These are phyloP conservation scores for Ceriops decandra DNA, from an alignment of 345 rosid species.

Conservation along the genomic window DNA sequence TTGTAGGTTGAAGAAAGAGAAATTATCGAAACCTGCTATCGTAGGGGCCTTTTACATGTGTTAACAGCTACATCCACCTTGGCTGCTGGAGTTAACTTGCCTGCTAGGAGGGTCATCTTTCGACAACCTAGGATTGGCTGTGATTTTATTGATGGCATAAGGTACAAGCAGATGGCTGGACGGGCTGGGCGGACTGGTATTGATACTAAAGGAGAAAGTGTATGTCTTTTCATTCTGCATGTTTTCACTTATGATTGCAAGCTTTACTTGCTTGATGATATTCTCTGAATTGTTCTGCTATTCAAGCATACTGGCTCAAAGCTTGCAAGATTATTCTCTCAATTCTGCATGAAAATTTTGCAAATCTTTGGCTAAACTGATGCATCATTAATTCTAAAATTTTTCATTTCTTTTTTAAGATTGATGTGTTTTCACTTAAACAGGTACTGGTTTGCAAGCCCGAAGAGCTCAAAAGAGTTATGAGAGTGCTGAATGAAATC, in stretches of 20 bases:
- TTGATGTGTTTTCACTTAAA: constrained; percentile 16
- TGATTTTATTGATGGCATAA: constrained; percentile 95
- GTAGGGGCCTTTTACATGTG: constrained; percentile 80
- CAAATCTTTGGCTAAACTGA: background rate
- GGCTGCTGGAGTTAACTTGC: constrained; percentile 97
- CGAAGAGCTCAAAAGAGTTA: constrained; percentile 78
- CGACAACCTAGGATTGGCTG: constrained; percentile 96
- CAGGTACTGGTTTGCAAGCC: constrained; percentile 88
- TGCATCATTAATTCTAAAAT: background rate
- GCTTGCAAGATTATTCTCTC: background rate
- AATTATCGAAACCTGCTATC: constrained; percentile 85
- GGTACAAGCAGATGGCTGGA: constrained; percentile 99
- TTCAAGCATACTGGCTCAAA: background rate
- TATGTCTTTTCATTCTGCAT: constrained; percentile 34
- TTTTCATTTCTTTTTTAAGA: background rate
- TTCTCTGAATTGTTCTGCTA: background rate
- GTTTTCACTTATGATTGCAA: background rate
- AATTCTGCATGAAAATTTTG: background rate
- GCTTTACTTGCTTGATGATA: constrained; percentile 5
- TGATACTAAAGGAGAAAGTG: constrained; percentile 98
- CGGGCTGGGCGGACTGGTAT: constrained; percentile 99
- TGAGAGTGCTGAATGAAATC: constrained; percentile 70
- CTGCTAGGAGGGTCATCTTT: constrained; percentile 96
- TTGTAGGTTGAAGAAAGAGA: constrained; percentile 94
- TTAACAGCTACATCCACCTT: constrained; percentile 97